Evolutionary conservation across 2,329 filamentous ascomycete species (phyloP).

Genomic region (Xylariaceae sp.): DNA sequence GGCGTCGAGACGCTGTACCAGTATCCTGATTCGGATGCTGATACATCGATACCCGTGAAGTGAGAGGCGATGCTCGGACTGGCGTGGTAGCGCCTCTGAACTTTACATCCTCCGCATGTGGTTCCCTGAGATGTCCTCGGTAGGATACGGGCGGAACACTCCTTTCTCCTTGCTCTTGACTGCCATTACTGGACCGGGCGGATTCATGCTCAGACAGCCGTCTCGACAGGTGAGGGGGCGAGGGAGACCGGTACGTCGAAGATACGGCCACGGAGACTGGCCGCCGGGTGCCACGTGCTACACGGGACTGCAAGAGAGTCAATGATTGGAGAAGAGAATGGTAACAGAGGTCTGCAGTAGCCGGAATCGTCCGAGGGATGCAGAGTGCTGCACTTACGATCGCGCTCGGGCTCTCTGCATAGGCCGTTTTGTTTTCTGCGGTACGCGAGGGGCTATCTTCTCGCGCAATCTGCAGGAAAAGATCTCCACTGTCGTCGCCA

Average conservation of each 20-base stretch:
- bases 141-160: conserved; percentile 40
- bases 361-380: no score
- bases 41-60: conserved; percentile 43
- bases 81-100: conserved; percentile 34
- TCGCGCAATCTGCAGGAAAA: conserved; percentile 54
- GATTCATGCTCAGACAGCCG: conserved; percentile 54
- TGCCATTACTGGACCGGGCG: conserved; percentile 34
- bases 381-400: conserved; percentile 41
- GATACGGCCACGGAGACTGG: conserved; percentile 49
- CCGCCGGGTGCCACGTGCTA: conserved; percentile 44
- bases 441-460: conserved; percentile 43
- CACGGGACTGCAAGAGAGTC: conserved; percentile 39
- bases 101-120: conserved; percentile 34
- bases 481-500: conserved; percentile 51
- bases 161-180: conserved; percentile 39
- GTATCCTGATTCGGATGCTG: conserved; percentile 37
- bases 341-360: neutral
- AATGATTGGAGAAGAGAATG: conserved; percentile 7
- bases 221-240: conserved; percentile 46
- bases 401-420: conserved; percentile 34
- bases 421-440: conserved; percentile 31
- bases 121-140: conserved; percentile 39
- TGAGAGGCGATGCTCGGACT: conserved; percentile 41
- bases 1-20: conserved; percentile 29
- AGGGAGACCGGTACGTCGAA: conserved; percentile 39